Conservation (phyloP, 306 rosid species). For the Vicia villosa region DNA sequence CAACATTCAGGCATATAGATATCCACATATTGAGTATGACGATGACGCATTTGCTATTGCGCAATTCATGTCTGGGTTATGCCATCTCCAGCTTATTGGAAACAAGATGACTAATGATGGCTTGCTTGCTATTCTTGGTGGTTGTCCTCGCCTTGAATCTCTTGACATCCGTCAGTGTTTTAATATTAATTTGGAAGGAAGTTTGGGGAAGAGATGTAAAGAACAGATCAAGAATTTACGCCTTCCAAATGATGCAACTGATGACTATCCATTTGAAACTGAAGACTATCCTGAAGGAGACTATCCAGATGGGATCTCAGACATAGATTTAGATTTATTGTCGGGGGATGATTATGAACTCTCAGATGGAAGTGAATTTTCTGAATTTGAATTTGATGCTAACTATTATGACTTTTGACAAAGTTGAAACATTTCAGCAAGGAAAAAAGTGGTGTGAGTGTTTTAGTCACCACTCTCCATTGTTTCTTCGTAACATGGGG, state of each 20-base stretch:
- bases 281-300: constrained; percentile 40
- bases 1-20: constrained; percentile 27
- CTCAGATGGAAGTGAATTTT: constrained; percentile 15
- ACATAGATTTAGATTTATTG: constrained; percentile 25
- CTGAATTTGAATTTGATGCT: not conserved
- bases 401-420: not conserved
- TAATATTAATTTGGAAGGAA: constrained; percentile 43
- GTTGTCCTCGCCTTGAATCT: constrained; percentile 65
- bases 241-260: constrained; percentile 46
- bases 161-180: constrained; percentile 68
- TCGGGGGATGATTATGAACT: constrained; percentile 49
- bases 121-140: constrained; percentile 56
- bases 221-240: constrained; percentile 50
- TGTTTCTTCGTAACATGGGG: not conserved
- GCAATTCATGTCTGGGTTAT: constrained; percentile 48
- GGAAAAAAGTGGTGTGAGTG: not conserved
- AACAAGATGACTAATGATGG: constrained; percentile 60
- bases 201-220: constrained; percentile 46
- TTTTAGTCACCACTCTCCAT: not conserved
- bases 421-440: not conserved
- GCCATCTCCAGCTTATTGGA: constrained; percentile 64
- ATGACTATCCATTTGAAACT: constrained; percentile 28
- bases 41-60: constrained; percentile 57
- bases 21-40: constrained; percentile 34
- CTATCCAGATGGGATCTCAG: constrained; percentile 48